These are phyloP conservation scores for Vigna angularis DNA, from an alignment of 306 rosid species.

Conservation along the genomic window DNA sequence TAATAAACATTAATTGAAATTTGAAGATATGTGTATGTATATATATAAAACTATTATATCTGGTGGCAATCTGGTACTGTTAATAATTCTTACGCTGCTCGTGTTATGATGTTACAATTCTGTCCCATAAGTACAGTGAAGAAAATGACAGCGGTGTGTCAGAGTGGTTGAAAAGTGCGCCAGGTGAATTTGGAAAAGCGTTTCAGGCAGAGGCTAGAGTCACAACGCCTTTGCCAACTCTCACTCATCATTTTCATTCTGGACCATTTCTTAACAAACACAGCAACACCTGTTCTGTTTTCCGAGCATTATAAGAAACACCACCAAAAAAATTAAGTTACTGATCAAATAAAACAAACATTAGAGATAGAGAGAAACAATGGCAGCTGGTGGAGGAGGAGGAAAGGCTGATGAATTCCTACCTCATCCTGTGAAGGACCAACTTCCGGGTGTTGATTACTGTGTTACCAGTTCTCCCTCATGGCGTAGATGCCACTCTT, in stretches of 20 bases:
- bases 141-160: slow-evolving; percentile 17
- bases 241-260: slow-evolving; percentile 23
- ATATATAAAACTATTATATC: background rate
- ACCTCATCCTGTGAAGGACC: slow-evolving; percentile 85
- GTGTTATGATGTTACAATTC: background rate
- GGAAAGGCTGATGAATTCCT: slow-evolving; percentile 63
- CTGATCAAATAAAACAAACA: background rate
- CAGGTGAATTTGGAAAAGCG: background rate
- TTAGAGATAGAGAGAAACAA: background rate
- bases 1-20: no score
- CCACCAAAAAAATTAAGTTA: background rate
- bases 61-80: background rate
- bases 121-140: background rate
- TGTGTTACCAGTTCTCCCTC: slow-evolving; percentile 76
- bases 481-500: slow-evolving; percentile 62
- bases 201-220: slow-evolving; percentile 25
- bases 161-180: slow-evolving; percentile 8
- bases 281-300: background rate
- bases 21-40: no score
- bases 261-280: background rate
- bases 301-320: slow-evolving; percentile 28
- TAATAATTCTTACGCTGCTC: background rate
- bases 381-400: slow-evolving; percentile 51
- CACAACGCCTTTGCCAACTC: slow-evolving; percentile 47
- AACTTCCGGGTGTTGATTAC: slow-evolving; percentile 82